phyloP scores from a whole-genome alignment of 192 early-diverging fungal genomes.

The Dispira simplex region DNA sequence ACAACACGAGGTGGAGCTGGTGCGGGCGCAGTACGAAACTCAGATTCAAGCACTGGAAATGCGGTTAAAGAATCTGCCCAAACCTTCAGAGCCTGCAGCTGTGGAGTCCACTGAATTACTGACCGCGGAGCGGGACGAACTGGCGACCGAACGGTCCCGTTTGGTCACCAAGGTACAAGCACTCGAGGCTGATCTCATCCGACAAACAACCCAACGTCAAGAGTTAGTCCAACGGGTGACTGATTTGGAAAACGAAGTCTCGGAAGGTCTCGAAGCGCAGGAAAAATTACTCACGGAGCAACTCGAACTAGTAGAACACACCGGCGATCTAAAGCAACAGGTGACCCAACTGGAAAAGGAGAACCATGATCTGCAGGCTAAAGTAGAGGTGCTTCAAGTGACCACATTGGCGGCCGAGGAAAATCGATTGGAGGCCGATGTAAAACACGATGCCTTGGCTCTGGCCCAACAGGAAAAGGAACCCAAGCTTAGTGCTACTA shows the following conservation, averaged over 20 bases:
- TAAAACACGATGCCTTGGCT: neutral
- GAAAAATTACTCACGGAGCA: neutral
- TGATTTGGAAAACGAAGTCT: neutral
- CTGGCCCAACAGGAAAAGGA: too few relatives aligned
- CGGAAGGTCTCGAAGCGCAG: neutral
- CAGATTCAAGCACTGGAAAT: neutral
- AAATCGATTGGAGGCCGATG: constrained; percentile 1
- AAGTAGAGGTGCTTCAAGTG: neutral
- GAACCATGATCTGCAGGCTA: neutral
- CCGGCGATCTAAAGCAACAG: neutral
- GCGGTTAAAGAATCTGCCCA: neutral
- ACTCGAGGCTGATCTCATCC: neutral
- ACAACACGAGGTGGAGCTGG: too few relatives aligned
- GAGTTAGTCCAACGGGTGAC: neutral
- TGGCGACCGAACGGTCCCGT: constrained; percentile 1
- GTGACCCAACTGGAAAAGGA: neutral
- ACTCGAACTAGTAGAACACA: neutral
- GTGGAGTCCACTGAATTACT: neutral
- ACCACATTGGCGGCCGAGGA: neutral
- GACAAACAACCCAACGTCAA: neutral
- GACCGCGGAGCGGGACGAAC: neutral
- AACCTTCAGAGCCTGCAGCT: neutral
- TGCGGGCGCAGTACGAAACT: neutral
- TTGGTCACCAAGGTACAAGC: neutral
- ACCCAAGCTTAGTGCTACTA: too few relatives aligned